phyloP scores from a whole-genome alignment of 2,329 filamentous ascomycete species.

The Aspergillus ochraceus region DNA sequence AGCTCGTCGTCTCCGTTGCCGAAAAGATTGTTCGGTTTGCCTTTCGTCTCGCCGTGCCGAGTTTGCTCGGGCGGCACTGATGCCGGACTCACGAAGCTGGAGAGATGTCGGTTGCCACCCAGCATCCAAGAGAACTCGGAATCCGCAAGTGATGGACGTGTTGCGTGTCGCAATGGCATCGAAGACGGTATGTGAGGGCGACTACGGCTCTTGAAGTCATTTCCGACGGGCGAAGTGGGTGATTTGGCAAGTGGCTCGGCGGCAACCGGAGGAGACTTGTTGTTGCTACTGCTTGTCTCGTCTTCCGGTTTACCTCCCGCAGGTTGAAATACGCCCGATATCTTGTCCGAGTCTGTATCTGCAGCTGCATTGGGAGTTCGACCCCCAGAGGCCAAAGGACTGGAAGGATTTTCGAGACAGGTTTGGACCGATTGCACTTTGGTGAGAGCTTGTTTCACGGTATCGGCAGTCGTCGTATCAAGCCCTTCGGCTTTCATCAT shows the following conservation, averaged over 20 bases:
- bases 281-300: slow-evolving; percentile 3
- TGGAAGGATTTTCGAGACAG: slow-evolving; percentile 42
- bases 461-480: slow-evolving; percentile 26
- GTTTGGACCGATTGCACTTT: slow-evolving; percentile 45
- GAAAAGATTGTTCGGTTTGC: slow-evolving; percentile 35
- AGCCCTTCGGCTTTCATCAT: slow-evolving; percentile 28
- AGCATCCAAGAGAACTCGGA: slow-evolving; percentile 54
- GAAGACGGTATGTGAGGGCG: slow-evolving; percentile 16
- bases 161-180: slow-evolving; percentile 23
- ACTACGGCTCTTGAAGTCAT: slow-evolving; percentile 6
- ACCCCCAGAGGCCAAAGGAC: slow-evolving; percentile 24
- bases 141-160: slow-evolving; percentile 45
- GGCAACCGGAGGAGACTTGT: slow-evolving; percentile 5
- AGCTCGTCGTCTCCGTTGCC: slow-evolving; percentile 33
- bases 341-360: slow-evolving; percentile 5
- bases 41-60: slow-evolving; percentile 33
- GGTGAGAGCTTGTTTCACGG: slow-evolving; percentile 39
- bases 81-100: slow-evolving; percentile 47
- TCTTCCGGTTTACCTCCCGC: neutral
- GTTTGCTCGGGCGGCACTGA: slow-evolving; percentile 47
- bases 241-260: slow-evolving; percentile 2
- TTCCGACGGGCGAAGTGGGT: slow-evolving; percentile 10
- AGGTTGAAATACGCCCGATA: neutral
- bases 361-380: slow-evolving; percentile 5
- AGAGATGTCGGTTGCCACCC: slow-evolving; percentile 44